Percentiles rank a stretch among this genome's conserved stretches.
phyloP scores from a whole-genome alignment of 2,329 filamentous ascomycete genomes.

The Trichoderma sp. region DNA sequence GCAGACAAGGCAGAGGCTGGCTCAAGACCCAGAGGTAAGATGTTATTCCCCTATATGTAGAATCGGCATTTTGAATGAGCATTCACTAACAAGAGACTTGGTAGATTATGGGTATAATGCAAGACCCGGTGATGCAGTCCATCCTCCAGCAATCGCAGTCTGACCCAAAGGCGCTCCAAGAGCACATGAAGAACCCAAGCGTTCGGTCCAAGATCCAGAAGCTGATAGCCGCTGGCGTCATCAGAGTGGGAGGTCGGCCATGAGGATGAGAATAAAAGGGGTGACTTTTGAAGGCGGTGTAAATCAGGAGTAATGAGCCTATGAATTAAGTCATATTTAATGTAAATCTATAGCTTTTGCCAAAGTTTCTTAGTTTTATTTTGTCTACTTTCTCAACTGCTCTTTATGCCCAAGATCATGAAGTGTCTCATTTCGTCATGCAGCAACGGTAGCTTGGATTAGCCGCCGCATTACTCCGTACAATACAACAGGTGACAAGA shows the following conservation, averaged over 20 bases:
- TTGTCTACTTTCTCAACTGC: background rate
- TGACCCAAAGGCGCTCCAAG: slow-evolving; percentile 85
- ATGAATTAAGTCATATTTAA: slow-evolving; percentile 9
- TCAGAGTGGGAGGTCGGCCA: slow-evolving; percentile 60
- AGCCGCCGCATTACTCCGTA: too few species aligned
- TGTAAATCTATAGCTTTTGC: background rate
- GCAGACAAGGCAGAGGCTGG: slow-evolving; percentile 86
- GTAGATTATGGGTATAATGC: slow-evolving; percentile 82
- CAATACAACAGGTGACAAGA: too few species aligned
- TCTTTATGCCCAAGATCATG: background rate
- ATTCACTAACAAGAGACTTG: background rate
- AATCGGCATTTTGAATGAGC: background rate
- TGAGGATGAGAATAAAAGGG: background rate
- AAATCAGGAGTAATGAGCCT: slow-evolving; percentile 12
- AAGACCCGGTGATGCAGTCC: slow-evolving; percentile 96
- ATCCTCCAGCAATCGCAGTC: slow-evolving; percentile 95
- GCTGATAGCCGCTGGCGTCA: slow-evolving; percentile 87
- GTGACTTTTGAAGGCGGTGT: background rate
- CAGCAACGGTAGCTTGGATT: background rate
- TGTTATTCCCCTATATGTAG: background rate
- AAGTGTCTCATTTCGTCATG: too few species aligned
- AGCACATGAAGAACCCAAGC: slow-evolving; percentile 92
- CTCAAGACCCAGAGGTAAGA: slow-evolving; percentile 83
- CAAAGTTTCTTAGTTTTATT: background rate
- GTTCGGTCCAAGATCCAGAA: slow-evolving; percentile 91